Percentiles rank a stretch among this genome's conserved stretches.
phyloP scores from a whole-genome alignment of 1,284 basidiomycete genomes.

The Lignosus rhinocerotis region DNA sequence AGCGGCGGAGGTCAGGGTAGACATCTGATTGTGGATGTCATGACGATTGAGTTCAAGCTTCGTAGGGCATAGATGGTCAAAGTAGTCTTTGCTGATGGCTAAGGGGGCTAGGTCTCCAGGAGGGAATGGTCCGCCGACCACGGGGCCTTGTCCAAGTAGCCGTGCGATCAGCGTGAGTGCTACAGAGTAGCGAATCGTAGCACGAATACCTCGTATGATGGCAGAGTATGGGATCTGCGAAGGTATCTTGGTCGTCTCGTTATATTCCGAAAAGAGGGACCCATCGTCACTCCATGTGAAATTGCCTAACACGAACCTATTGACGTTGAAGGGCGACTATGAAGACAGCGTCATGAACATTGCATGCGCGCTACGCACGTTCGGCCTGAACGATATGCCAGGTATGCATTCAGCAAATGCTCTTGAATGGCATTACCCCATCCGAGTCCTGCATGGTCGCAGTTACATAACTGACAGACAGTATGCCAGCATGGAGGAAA shows the following conservation, averaged over 20 bases:
- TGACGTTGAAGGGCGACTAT: neutral
- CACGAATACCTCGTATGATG: constrained; percentile 45
- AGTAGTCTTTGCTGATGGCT: constrained; percentile 38
- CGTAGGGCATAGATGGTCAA: constrained; percentile 39
- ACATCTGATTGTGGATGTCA: constrained; percentile 12
- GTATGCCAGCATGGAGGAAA: too few species aligned
- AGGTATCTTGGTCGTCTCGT: constrained; percentile 46
- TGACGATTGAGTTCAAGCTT: constrained; percentile 28
- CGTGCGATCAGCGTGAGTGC: neutral
- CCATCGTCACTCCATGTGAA: constrained; percentile 52
- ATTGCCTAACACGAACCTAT: constrained; percentile 60
- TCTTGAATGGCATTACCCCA: constrained; percentile 63
- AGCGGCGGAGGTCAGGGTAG: constrained; percentile 1
- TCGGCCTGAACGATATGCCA: constrained; percentile 46
- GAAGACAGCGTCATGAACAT: neutral
- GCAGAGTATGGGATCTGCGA: constrained; percentile 60
- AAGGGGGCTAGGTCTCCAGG: constrained; percentile 33
- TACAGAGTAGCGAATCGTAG: too few species aligned
- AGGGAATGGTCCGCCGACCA: constrained; percentile 40
- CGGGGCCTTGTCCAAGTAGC: constrained; percentile 30
- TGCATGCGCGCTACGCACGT: constrained; percentile 35
- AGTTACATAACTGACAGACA: neutral
- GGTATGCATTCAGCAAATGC: constrained; percentile 46
- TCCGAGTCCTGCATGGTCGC: constrained; percentile 1
- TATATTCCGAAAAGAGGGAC: constrained; percentile 26